Evolutionary conservation across 2,329 filamentous ascomycete genomes (phyloP).

Genomic region (Ceratocystis destructans): DNA sequence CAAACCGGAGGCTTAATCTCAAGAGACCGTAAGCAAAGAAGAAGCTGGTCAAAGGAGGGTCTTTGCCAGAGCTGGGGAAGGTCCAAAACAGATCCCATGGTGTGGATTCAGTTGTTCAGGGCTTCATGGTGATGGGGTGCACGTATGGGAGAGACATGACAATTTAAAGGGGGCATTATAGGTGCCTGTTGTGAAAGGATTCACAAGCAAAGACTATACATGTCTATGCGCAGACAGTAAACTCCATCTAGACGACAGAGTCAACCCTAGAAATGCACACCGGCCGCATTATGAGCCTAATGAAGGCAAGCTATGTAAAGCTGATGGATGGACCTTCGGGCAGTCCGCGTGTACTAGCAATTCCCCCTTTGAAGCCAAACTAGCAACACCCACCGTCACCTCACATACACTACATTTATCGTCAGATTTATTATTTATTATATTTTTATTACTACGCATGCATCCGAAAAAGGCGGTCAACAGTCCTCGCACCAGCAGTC

Average conservation of each 20-base stretch:
- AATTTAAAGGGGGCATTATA: no score
- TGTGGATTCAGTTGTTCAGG: background rate
- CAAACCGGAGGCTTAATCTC: conserved; percentile 55
- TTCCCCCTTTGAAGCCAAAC: background rate
- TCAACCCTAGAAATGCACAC: no score
- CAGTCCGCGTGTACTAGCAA: background rate
- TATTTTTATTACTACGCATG: no score
- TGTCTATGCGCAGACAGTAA: no score
- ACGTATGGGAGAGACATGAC: background rate
- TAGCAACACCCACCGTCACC: background rate
- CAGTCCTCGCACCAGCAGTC: background rate
- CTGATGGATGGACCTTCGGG: no score
- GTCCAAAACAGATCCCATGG: conserved; percentile 31
- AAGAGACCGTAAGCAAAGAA: conserved; percentile 52
- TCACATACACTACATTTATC: background rate
- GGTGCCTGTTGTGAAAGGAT: no score
- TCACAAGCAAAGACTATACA: no score
- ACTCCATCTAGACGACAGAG: no score
- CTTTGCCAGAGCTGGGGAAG: conserved; percentile 73
- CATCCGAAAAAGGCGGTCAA: background rate
- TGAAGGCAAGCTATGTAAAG: no score
- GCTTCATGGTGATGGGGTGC: background rate
- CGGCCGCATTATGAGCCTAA: no score
- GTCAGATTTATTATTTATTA: no score
- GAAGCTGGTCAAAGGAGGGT: conserved; percentile 50